A percentile compares a stretch with the other conserved stretches of the same genome.
These are phyloP conservation scores for Ceratobasidium sp. DNA, from an alignment of 1,284 basidiomycete genomes.

Conservation along the genomic window DNA sequence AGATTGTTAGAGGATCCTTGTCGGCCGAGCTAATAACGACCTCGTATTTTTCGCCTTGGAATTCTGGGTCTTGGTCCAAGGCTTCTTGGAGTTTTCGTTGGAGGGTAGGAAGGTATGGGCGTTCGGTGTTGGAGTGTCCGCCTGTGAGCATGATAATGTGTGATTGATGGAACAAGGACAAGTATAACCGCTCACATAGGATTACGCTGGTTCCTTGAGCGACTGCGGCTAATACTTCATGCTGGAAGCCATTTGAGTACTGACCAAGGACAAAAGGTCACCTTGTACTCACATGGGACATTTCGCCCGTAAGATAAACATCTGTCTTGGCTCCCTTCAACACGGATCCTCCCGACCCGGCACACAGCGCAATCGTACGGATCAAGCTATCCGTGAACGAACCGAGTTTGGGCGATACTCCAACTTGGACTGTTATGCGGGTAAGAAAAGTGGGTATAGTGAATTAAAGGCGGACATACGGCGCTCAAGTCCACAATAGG, in stretches of 20 bases:
- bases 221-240: conserved; percentile 82
- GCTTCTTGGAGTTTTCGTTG: conserved; percentile 69
- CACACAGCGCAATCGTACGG: conserved; percentile 77
- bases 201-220: conserved; percentile 79
- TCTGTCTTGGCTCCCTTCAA: conserved; percentile 77
- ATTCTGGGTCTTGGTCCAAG: conserved; percentile 57
- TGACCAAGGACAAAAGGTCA: neutral
- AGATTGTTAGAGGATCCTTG: conserved; percentile 67
- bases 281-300: conserved; percentile 76
- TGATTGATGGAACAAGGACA: conserved; percentile 45
- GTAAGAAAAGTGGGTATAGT: neutral
- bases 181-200: conserved; percentile 66
- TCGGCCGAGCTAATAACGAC: conserved; percentile 70
- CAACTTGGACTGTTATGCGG: conserved; percentile 77
- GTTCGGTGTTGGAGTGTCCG: conserved; percentile 89
- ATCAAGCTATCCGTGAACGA: conserved; percentile 50
- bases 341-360: conserved; percentile 83
- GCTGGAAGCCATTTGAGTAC: conserved; percentile 60
- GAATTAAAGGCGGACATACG: conserved; percentile 59
- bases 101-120: conserved; percentile 81
- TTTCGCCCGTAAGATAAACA: conserved; percentile 91
- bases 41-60: conserved; percentile 58
- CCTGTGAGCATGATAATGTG: conserved; percentile 56
- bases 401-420: conserved; percentile 58
- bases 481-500: conserved; percentile 69